Evolutionary conservation across 768 basidiomycete genomes (phyloP).

Genomic region (Xerocomellus intermedius): DNA sequence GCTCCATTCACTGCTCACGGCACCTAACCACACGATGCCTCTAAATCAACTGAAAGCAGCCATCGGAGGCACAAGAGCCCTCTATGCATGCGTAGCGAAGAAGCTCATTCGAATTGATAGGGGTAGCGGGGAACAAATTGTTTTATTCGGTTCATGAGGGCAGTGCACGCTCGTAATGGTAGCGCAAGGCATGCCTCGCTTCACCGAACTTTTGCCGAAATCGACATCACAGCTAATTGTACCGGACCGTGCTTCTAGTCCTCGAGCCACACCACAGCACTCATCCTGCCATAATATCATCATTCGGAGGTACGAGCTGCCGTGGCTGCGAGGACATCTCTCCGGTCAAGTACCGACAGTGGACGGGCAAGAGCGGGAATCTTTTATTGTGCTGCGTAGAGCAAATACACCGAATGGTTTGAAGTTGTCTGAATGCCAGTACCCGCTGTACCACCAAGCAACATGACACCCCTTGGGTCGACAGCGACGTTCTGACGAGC

Average conservation of each 20-base stretch:
- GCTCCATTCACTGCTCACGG: constrained; percentile 54
- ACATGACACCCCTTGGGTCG: no score
- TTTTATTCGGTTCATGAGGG: constrained; percentile 57
- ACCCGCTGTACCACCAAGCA: no score
- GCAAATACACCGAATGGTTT: no score
- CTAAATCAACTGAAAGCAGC: constrained; percentile 61
- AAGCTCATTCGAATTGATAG: constrained; percentile 74
- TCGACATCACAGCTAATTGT: not conserved
- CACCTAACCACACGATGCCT: constrained; percentile 56
- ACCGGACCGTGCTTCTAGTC: not conserved
- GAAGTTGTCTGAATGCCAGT: not conserved
- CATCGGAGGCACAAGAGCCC: constrained; percentile 57
- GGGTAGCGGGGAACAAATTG: constrained; percentile 70
- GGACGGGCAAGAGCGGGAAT: not conserved
- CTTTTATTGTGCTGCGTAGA: not conserved
- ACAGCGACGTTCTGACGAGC: not conserved
- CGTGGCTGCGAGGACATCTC: not conserved
- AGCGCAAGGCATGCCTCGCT: not conserved
- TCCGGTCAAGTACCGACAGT: not conserved
- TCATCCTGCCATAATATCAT: not conserved
- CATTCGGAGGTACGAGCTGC: not conserved
- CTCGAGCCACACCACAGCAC: not conserved
- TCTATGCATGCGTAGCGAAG: constrained; percentile 83
- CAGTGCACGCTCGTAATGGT: not conserved
- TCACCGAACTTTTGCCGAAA: not conserved